phyloP scores from a whole-genome alignment of 805 yeast species.

The Cyberlindnera samutprakarnensis region DNA sequence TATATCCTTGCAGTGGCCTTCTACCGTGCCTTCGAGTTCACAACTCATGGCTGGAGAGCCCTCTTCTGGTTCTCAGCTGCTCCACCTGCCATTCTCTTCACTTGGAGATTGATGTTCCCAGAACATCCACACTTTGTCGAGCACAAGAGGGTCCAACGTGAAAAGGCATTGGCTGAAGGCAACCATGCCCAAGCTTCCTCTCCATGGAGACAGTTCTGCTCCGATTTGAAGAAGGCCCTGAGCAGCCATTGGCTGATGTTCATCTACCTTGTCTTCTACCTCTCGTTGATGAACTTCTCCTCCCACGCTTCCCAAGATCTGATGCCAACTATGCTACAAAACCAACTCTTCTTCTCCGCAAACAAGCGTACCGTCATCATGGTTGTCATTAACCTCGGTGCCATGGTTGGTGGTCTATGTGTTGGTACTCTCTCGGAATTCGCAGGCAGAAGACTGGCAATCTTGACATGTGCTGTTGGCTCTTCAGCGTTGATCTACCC shows the following conservation, averaged over 20 bases:
- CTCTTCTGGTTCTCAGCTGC: conserved; percentile 72
- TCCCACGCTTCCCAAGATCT: conserved; percentile 74
- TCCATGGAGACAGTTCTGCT: conserved; percentile 15
- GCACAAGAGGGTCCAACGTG: conserved; percentile 20
- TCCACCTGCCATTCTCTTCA: conserved; percentile 49
- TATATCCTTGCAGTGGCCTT: conserved; percentile 59
- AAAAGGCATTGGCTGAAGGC: conserved; percentile 22
- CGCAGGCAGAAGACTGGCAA: conserved; percentile 53
- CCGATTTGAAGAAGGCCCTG: conserved; percentile 29
- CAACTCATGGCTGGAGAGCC: conserved; percentile 57
- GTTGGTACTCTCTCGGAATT: conserved; percentile 51
- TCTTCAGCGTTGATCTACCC: conserved; percentile 62
- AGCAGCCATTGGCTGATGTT: conserved; percentile 54
- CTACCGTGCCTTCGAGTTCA: conserved; percentile 50
- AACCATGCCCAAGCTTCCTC: conserved; percentile 14
- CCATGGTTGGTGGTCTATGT: conserved; percentile 54
- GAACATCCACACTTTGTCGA: conserved; percentile 49
- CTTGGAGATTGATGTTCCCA: conserved; percentile 51
- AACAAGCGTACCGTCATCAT: conserved; percentile 52
- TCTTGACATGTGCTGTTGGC: conserved; percentile 39
- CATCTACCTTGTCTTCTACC: conserved; percentile 47
- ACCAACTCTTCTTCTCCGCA: conserved; percentile 39
- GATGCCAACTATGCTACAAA: conserved; percentile 54
- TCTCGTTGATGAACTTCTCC: conserved; percentile 66
- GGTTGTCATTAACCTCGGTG: conserved; percentile 63